These are phyloP conservation scores for Dipteronia dyeriana DNA, from an alignment of 345 rosid species.

Conservation along the genomic window DNA sequence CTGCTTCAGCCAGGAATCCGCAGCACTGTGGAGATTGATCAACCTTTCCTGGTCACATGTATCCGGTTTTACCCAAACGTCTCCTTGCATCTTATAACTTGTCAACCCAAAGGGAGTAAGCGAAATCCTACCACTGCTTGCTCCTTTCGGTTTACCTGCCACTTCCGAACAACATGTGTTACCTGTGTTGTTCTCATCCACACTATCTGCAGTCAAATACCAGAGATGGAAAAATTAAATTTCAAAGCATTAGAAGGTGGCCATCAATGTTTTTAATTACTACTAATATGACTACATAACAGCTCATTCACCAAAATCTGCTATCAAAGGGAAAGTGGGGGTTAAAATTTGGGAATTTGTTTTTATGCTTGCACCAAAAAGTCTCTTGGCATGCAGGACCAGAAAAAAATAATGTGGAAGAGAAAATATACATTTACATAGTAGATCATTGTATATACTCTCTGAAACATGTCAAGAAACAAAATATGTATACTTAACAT, in stretches of 20 bases:
- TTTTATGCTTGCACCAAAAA: background rate
- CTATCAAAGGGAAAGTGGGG: background rate
- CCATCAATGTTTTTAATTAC: background rate
- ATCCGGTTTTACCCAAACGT: slow-evolving; percentile 56
- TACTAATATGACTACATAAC: background rate
- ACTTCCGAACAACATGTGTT: slow-evolving; percentile 29
- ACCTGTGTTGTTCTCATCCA: slow-evolving; percentile 15
- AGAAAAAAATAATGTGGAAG: background rate
- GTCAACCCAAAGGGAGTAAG: slow-evolving; percentile 74
- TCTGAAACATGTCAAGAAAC: background rate
- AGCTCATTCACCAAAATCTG: background rate
- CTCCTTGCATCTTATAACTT: slow-evolving; percentile 67
- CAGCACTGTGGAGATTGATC: slow-evolving; percentile 49
- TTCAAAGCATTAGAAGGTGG: background rate
- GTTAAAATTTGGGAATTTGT: background rate
- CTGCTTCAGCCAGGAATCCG: slow-evolving; percentile 87
- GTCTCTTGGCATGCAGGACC: background rate
- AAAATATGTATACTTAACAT: background rate
- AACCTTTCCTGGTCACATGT: slow-evolving; percentile 44
- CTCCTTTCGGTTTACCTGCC: slow-evolving; percentile 8
- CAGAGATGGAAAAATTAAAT: background rate
- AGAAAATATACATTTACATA: background rate
- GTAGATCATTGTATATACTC: background rate
- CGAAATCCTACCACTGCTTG: slow-evolving; percentile 24
- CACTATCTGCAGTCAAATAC: slow-evolving; percentile 34